A percentile compares a stretch with the other conserved stretches of the same genome.
phyloP scores from a whole-genome alignment of 1,284 basidiomycete species.

The Prillingera fragicola region DNA sequence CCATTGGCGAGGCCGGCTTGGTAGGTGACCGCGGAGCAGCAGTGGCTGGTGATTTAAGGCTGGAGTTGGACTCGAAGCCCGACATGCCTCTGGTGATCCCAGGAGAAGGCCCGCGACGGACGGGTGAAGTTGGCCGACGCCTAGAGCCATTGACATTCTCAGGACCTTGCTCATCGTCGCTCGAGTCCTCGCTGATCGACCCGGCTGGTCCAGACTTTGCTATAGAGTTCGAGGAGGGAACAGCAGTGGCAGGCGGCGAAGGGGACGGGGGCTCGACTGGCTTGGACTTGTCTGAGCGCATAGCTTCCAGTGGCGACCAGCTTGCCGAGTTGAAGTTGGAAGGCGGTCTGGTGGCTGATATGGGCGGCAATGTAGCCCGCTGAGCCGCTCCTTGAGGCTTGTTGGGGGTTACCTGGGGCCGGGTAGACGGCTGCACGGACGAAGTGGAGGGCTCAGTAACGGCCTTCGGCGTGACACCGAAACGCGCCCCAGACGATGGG shows the following conservation, averaged over 20 bases:
- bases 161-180: slow-evolving; percentile 35
- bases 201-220: too few species aligned
- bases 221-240: too few species aligned
- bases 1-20: not conserved
- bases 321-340: slow-evolving; percentile 32
- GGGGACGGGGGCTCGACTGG: not conserved
- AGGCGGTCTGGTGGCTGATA: slow-evolving; percentile 9
- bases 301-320: slow-evolving; percentile 33
- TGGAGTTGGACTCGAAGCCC: slow-evolving; percentile 4
- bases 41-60: not conserved
- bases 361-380: slow-evolving; percentile 14
- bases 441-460: slow-evolving; percentile 4
- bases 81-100: slow-evolving; percentile 8
- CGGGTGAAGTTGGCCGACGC: slow-evolving; percentile 3
- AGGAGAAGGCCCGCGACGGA: slow-evolving; percentile 7
- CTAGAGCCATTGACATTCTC: slow-evolving; percentile 19
- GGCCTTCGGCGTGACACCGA: slow-evolving; percentile 9
- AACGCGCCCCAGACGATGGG: slow-evolving; percentile 6
- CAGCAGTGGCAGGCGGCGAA: not conserved
- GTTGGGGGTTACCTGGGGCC: not conserved
- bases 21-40: slow-evolving; percentile 2
- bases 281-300: slow-evolving; percentile 3
- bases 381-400: slow-evolving; percentile 13
- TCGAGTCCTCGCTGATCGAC: slow-evolving; percentile 23
- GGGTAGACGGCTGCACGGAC: not conserved